Conservation (phyloP, 495 filamentous ascomycete genomes). For the Apiosordaria backusii region DNA sequence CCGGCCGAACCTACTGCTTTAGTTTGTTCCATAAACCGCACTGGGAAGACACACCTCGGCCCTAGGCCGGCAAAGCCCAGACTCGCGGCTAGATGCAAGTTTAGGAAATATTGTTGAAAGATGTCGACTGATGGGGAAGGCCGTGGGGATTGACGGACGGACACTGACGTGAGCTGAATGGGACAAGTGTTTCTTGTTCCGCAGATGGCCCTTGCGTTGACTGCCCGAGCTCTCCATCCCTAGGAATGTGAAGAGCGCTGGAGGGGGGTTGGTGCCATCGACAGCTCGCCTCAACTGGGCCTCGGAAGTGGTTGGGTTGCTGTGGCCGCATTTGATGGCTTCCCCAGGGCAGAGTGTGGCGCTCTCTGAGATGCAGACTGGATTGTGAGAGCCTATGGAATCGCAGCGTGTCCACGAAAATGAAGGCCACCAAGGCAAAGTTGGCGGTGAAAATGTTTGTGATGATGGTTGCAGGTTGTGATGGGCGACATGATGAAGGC, state of each 20-base stretch:
- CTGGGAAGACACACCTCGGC: too few relatives aligned
- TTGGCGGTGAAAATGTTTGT: neutral
- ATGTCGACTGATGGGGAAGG: neutral
- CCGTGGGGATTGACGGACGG: neutral
- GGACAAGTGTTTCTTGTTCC: neutral
- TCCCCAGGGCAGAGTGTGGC: conserved; percentile 1
- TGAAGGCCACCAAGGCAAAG: neutral
- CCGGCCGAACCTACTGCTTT: neutral
- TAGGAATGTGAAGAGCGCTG: neutral
- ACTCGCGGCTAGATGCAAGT: too few relatives aligned
- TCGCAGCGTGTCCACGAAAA: neutral
- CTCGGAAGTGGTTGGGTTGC: neutral
- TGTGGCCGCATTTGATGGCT: neutral
- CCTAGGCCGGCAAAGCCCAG: neutral
- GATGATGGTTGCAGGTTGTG: neutral
- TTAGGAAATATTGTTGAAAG: too few relatives aligned
- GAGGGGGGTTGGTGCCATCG: neutral
- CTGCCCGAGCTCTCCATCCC: neutral
- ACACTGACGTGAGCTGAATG: neutral
- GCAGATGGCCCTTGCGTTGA: neutral
- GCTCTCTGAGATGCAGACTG: too few relatives aligned
- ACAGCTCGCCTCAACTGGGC: neutral
- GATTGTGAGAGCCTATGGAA: neutral
- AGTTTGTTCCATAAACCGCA: too few relatives aligned
- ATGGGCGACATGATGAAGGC: neutral